These are phyloP conservation scores for Seminavis robusta DNA, from an alignment of 108 stramenopile species.

Conservation along the genomic window DNA sequence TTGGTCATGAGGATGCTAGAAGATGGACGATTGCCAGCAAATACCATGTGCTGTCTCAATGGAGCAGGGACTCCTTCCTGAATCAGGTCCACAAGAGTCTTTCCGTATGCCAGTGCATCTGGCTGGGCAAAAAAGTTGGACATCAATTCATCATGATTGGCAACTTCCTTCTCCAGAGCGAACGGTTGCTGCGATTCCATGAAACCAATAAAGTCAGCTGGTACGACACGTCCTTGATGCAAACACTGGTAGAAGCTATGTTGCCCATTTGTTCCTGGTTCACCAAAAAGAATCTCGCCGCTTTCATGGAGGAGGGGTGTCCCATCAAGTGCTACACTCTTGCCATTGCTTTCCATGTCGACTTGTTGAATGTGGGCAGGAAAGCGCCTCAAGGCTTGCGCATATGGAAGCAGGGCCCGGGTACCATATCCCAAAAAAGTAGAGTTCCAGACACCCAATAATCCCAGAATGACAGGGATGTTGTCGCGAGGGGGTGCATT, in stretches of 20 bases:
- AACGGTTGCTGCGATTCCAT: slow-evolving; percentile 74
- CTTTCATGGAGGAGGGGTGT: slow-evolving; percentile 47
- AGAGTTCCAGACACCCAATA: slow-evolving; percentile 98
- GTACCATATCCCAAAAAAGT: slow-evolving; percentile 94
- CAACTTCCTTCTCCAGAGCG: slow-evolving; percentile 55
- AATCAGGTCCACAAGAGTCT: slow-evolving; percentile 79
- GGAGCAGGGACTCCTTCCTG: slow-evolving; percentile 86
- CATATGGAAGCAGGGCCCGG: slow-evolving; percentile 93
- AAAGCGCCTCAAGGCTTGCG: slow-evolving; percentile 86
- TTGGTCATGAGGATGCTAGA: slow-evolving; percentile 77
- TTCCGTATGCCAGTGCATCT: slow-evolving; percentile 95
- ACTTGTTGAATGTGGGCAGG: slow-evolving; percentile 97
- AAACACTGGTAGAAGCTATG: slow-evolving; percentile 97
- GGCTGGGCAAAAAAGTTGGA: slow-evolving; percentile 99
- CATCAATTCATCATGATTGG: slow-evolving; percentile 99
- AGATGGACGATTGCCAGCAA: slow-evolving; percentile 97
- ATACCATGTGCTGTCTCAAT: slow-evolving; percentile 88
- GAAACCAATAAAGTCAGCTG: slow-evolving; percentile 97
- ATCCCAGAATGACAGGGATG: slow-evolving; percentile 94
- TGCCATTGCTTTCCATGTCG: slow-evolving; percentile 99
- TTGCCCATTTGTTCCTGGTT: slow-evolving; percentile 93
- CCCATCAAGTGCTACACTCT: slow-evolving; percentile 88
- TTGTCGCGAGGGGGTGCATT: slow-evolving; percentile 91
- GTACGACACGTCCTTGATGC: slow-evolving; percentile 97
- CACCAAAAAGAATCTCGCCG: slow-evolving; percentile 88